A percentile compares a stretch with the other conserved stretches of the same genome.
phyloP scores from a whole-genome alignment of 805 yeast genomes.

The Lachancea mirantina region DNA sequence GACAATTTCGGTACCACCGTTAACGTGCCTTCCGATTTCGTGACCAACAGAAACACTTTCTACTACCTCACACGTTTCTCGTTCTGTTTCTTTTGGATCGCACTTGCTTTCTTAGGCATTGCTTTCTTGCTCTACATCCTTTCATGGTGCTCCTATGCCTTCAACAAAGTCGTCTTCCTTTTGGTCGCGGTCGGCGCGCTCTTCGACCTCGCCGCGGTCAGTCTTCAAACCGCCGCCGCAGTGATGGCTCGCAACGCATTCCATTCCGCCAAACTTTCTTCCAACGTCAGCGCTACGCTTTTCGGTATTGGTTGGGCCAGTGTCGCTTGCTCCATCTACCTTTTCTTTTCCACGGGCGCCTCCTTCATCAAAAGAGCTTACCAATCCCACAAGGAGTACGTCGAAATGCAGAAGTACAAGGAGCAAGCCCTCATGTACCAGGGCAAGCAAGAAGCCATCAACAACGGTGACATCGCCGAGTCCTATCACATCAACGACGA shows the following conservation, averaged over 20 bases:
- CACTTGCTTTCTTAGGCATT: slow-evolving; percentile 56
- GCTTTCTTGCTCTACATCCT: slow-evolving; percentile 49
- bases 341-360: slow-evolving; percentile 14
- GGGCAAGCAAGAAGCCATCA: slow-evolving; percentile 10
- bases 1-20: slow-evolving; percentile 58
- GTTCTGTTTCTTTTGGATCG: slow-evolving; percentile 54
- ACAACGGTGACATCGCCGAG: slow-evolving; percentile 3
- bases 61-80: slow-evolving; percentile 61
- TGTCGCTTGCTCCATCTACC: slow-evolving; percentile 34
- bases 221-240: slow-evolving; percentile 66
- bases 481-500: slow-evolving; percentile 7
- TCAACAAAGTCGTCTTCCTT: slow-evolving; percentile 48
- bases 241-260: slow-evolving; percentile 74
- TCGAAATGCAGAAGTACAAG: slow-evolving; percentile 14
- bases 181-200: slow-evolving; percentile 46
- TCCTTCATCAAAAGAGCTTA: slow-evolving; percentile 20
- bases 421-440: slow-evolving; percentile 16
- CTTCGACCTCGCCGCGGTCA: slow-evolving; percentile 54
- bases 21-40: slow-evolving; percentile 48
- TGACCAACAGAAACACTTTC: slow-evolving; percentile 47
- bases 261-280: slow-evolving; percentile 36
- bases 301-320: slow-evolving; percentile 70
- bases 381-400: slow-evolving; percentile 15
- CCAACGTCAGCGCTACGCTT: slow-evolving; percentile 49
- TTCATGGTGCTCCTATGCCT: slow-evolving; percentile 47